Evolutionary conservation across 2,329 filamentous ascomycete genomes (phyloP).

Genomic region (Aspergillus japonicus): DNA sequence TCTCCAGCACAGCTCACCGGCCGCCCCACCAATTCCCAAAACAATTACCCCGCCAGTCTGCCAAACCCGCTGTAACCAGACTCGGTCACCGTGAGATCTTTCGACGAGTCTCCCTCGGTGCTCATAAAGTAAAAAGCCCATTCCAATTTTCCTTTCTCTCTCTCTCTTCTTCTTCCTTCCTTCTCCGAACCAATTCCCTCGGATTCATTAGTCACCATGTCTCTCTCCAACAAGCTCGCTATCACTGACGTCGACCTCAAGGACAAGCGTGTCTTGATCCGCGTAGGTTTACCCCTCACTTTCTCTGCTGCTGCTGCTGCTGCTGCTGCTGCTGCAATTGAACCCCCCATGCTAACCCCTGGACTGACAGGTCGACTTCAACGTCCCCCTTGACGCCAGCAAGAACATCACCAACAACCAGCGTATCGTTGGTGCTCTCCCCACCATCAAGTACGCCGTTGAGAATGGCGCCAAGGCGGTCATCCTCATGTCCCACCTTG

Average conservation of each 20-base stretch:
- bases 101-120: slow-evolving; percentile 11
- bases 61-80: slow-evolving; percentile 16
- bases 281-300: slow-evolving; percentile 60
- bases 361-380: slow-evolving; percentile 85
- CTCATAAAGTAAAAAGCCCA: slow-evolving; percentile 13
- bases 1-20: slow-evolving; percentile 25
- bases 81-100: slow-evolving; percentile 22
- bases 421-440: slow-evolving; percentile 92
- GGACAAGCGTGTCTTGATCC: slow-evolving; percentile 96
- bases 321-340: slow-evolving; percentile 12
- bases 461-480: slow-evolving; percentile 90
- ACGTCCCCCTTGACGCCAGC: slow-evolving; percentile 89
- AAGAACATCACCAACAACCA: slow-evolving; percentile 98
- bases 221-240: slow-evolving; percentile 96
- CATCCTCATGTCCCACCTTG: slow-evolving; percentile 96
- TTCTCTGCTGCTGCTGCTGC: slow-evolving; percentile 23
- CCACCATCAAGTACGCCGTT: slow-evolving; percentile 91
- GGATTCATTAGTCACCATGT: slow-evolving; percentile 61
- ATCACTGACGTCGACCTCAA: slow-evolving; percentile 96
- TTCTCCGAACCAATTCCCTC: slow-evolving; percentile 14
- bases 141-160: slow-evolving; percentile 8
- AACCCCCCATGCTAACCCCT: slow-evolving; percentile 5
- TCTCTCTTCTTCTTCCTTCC: slow-evolving; percentile 8
- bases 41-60: slow-evolving; percentile 24
- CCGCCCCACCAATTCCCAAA: slow-evolving; percentile 23